phyloP scores from a whole-genome alignment of 192 early-diverging fungal species.

The Geosiphon pyriformis region DNA sequence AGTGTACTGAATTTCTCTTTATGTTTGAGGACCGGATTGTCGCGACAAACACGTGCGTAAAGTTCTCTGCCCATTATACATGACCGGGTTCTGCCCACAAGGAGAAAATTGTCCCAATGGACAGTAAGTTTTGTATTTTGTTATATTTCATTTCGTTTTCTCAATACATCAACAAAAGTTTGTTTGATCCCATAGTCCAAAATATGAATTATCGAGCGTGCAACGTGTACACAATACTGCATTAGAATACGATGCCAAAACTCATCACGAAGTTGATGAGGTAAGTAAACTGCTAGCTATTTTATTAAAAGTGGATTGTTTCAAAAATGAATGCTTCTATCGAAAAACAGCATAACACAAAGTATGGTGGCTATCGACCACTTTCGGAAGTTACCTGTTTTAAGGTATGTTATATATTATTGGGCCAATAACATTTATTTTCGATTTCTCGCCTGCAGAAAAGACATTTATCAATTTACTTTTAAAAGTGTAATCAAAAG shows the following conservation, averaged over 20 bases:
- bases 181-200: conserved; percentile 45
- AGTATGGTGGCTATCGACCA: no score
- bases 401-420: conserved; percentile 34
- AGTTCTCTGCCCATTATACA: conserved; percentile 79
- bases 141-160: neutral
- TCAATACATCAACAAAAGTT: neutral
- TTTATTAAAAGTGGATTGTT: no score
- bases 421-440: neutral
- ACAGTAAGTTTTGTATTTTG: conserved; percentile 53
- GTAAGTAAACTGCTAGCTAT: no score
- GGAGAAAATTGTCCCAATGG: conserved; percentile 86
- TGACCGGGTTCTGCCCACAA: conserved; percentile 94
- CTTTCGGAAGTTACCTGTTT: conserved; percentile 52
- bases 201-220: conserved; percentile 69
- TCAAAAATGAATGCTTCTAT: no score
- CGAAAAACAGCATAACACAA: no score
- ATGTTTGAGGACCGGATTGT: conserved; percentile 68
- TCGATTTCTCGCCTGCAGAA: no score
- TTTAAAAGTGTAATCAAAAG: conserved; percentile 62
- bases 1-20: neutral
- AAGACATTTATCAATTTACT: neutral
- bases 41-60: conserved; percentile 86
- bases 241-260: conserved; percentile 28
- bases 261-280: conserved; percentile 10
- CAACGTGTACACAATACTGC: conserved; percentile 48